Evolutionary conservation across 495 filamentous ascomycete species (phyloP).

Genomic region (Neurospora intermedia): DNA sequence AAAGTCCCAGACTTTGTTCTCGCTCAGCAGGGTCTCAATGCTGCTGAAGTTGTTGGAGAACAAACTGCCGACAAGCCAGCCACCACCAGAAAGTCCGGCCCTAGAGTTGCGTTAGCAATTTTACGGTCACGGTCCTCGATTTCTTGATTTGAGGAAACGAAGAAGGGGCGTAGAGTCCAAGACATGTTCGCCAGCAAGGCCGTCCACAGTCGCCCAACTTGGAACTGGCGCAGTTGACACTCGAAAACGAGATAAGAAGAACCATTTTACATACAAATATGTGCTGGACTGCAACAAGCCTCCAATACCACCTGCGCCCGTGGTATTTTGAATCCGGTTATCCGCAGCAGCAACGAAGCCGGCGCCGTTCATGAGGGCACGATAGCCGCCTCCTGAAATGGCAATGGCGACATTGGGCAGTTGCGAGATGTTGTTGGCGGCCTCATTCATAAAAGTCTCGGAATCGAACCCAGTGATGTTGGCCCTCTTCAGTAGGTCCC

Average conservation of each 20-base stretch:
- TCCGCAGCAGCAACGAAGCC: slow-evolving; percentile 82
- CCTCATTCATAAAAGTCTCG: slow-evolving; percentile 49
- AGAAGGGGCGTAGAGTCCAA: not conserved
- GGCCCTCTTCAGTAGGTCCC: slow-evolving; percentile 58
- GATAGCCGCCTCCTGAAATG: slow-evolving; percentile 63
- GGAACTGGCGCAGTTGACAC: not conserved
- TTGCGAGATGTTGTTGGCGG: slow-evolving; percentile 48
- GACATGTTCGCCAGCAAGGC: no score
- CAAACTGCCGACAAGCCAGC: slow-evolving; percentile 79
- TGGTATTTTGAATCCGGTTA: slow-evolving; percentile 56
- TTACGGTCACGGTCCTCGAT: not conserved
- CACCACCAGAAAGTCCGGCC: slow-evolving; percentile 74
- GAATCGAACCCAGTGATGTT: slow-evolving; percentile 72
- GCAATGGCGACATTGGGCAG: slow-evolving; percentile 58
- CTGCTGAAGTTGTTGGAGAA: slow-evolving; percentile 86
- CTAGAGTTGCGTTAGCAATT: slow-evolving; percentile 5
- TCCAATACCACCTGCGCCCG: slow-evolving; percentile 59
- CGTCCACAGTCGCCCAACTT: not conserved
- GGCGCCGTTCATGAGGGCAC: slow-evolving; percentile 82
- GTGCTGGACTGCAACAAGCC: slow-evolving; percentile 77
- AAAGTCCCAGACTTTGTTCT: slow-evolving; percentile 62
- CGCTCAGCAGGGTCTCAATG: slow-evolving; percentile 50
- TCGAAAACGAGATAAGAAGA: not conserved
- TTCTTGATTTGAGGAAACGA: not conserved
- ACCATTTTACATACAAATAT: slow-evolving; percentile 42